These are phyloP conservation scores for Calonectria hawksworthii DNA, from an alignment of 2,329 filamentous ascomycete genomes.

Conservation along the genomic window DNA sequence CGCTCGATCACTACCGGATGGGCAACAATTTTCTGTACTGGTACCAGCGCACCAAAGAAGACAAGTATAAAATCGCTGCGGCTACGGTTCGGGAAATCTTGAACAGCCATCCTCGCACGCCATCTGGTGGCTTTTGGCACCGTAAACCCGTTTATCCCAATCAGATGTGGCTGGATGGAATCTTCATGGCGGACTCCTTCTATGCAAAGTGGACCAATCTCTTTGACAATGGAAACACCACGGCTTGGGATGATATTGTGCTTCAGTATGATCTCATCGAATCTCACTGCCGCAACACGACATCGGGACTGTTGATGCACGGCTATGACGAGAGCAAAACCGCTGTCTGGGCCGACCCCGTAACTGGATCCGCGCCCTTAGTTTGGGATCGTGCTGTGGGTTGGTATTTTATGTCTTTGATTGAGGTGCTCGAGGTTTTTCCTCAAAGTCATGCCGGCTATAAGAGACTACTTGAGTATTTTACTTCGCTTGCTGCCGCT, in stretches of 20 bases:
- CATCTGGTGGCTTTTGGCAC: slow-evolving; percentile 65
- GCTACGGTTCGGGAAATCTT: slow-evolving; percentile 59
- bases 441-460: slow-evolving; percentile 30
- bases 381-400: slow-evolving; percentile 39
- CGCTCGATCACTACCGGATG: slow-evolving; percentile 64
- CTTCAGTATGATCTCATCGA: slow-evolving; percentile 61
- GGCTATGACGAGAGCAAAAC: slow-evolving; percentile 35
- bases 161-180: slow-evolving; percentile 71
- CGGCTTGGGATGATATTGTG: slow-evolving; percentile 58
- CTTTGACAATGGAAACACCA: slow-evolving; percentile 50
- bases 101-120: slow-evolving; percentile 61
- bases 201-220: slow-evolving; percentile 55
- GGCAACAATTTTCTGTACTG: slow-evolving; percentile 65
- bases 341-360: slow-evolving; percentile 37
- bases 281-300: slow-evolving; percentile 53
- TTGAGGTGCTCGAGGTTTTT: slow-evolving; percentile 37
- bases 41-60: slow-evolving; percentile 58
- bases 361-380: slow-evolving; percentile 34
- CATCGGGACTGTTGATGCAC: slow-evolving; percentile 44
- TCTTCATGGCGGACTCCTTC: slow-evolving; percentile 62
- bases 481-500: slow-evolving; percentile 26
- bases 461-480: slow-evolving; percentile 28
- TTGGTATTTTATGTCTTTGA: slow-evolving; percentile 39
- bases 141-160: slow-evolving; percentile 56
- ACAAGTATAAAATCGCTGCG: slow-evolving; percentile 63